Percentiles rank a stretch among this genome's conserved stretches.
These are phyloP conservation scores for Wickerhamomyces bisporus DNA, from an alignment of 805 yeast species.

Conservation along the genomic window DNA sequence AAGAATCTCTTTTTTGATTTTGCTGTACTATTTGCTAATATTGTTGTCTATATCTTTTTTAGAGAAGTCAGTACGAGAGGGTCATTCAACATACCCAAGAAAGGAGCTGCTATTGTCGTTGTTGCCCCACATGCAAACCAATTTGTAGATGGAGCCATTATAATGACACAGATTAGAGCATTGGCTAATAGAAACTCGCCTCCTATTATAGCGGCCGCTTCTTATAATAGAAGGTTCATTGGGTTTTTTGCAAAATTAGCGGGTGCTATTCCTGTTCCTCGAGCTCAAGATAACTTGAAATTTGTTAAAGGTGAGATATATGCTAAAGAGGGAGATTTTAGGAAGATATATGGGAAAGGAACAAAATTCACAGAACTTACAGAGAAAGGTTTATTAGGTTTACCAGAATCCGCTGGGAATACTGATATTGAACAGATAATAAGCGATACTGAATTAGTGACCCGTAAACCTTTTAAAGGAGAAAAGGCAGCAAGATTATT, in stretches of 20 bases:
- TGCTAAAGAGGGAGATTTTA: conserved; percentile 43
- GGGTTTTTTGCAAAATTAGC: conserved; percentile 73
- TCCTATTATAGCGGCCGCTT: conserved; percentile 77
- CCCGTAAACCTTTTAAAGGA: conserved; percentile 65
- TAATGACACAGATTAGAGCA: conserved; percentile 68
- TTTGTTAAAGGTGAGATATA: conserved; percentile 64
- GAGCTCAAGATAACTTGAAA: conserved; percentile 81
- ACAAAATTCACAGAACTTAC: conserved; percentile 62
- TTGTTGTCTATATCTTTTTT: conserved; percentile 43
- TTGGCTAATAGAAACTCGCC: conserved; percentile 62
- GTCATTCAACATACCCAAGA: conserved; percentile 53
- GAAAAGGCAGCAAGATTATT: conserved; percentile 44
- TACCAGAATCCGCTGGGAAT: conserved; percentile 76
- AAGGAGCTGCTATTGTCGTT: conserved; percentile 69
- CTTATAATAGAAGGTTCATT: conserved; percentile 57
- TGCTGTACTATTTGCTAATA: conserved; percentile 18
- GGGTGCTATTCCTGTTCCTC: conserved; percentile 79
- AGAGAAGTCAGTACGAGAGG: conserved; percentile 73
- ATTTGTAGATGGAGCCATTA: conserved; percentile 74
- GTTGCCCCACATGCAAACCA: conserved; percentile 88
- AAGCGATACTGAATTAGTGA: conserved; percentile 64
- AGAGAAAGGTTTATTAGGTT: conserved; percentile 60
- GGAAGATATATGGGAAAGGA: conserved; percentile 52
- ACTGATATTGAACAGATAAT: conserved; percentile 61
- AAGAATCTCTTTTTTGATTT: conserved; percentile 16